A percentile compares a stretch with the other conserved stretches of the same genome.
Evolutionary conservation across 257 asterid species (phyloP).

Genomic region (Penstemon davidsonii): DNA sequence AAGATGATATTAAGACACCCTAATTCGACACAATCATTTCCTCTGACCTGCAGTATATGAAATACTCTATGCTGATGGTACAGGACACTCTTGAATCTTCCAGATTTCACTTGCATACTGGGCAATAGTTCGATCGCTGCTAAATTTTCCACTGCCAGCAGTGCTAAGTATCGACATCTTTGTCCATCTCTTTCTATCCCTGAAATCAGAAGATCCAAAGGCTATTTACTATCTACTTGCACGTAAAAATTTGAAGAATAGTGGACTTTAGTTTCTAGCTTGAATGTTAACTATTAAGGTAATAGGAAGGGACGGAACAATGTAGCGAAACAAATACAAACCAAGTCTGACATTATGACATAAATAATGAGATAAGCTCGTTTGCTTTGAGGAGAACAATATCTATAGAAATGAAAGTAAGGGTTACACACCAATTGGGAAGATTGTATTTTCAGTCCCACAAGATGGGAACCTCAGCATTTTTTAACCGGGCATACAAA

Average conservation of each 20-base stretch:
- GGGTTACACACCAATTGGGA: too few relatives aligned
- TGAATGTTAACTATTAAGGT: neutral
- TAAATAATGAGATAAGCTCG: too few relatives aligned
- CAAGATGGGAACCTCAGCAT: too few relatives aligned
- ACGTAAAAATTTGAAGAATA: neutral
- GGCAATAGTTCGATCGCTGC: slow-evolving; percentile 93
- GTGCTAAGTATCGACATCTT: slow-evolving; percentile 96
- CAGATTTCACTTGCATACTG: slow-evolving; percentile 90
- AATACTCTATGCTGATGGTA: slow-evolving; percentile 38
- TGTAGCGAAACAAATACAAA: neutral
- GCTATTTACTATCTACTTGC: neutral
- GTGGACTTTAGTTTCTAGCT: neutral
- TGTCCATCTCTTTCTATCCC: slow-evolving; percentile 94
- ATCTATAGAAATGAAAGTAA: too few relatives aligned
- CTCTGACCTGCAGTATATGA: slow-evolving; percentile 1
- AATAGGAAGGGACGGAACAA: neutral
- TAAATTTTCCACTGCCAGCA: slow-evolving; percentile 92
- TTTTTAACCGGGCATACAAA: too few relatives aligned
- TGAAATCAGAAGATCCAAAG: slow-evolving; percentile 34
- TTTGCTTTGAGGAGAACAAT: too few relatives aligned
- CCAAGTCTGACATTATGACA: neutral
- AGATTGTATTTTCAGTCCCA: too few relatives aligned
- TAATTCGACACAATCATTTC: neutral
- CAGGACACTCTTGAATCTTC: slow-evolving; percentile 64
- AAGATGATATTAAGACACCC: neutral